A percentile compares a stretch with the other conserved stretches of the same genome.
Conservation (phyloP, 176 grass and related monocot species). For the Poa annua region DNA sequence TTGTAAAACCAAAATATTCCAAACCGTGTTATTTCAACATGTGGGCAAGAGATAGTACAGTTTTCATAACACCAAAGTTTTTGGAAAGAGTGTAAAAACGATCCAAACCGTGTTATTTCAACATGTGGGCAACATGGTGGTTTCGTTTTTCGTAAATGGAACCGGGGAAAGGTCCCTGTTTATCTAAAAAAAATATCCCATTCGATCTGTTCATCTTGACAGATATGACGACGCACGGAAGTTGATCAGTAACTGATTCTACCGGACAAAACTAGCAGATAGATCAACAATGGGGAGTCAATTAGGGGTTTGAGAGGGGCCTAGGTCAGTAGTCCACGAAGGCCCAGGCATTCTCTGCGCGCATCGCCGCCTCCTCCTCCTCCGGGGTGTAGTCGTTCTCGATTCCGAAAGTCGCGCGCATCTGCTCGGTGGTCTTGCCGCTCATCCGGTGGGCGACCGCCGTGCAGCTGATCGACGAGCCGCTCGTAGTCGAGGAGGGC, state of each 20-base stretch:
- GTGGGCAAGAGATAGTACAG: conserved; percentile 47
- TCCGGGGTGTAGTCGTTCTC: not conserved
- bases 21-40: no score
- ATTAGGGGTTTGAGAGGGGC: no score
- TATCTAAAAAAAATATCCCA: not conserved
- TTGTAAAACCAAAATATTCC: no score
- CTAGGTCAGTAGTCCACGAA: not conserved
- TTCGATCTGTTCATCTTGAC: not conserved
- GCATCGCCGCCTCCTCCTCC: not conserved
- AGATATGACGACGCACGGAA: not conserved
- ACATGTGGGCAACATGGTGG: no score
- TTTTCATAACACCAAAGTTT: not conserved
- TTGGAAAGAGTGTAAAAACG: no score
- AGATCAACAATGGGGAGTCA: not conserved
- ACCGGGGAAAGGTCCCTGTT: no score
- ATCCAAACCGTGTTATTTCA: no score
- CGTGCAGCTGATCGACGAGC: not conserved
- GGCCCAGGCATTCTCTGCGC: not conserved
- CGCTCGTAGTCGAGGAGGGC: not conserved
- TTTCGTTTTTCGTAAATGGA: no score
- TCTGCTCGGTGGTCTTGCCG: not conserved
- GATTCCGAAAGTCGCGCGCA: not conserved
- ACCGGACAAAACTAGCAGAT: not conserved
- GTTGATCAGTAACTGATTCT: not conserved
- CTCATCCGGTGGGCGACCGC: not conserved